These are phyloP conservation scores for Sclerospora graminicola DNA, from an alignment of 352 stramenopile species.

Conservation along the genomic window DNA sequence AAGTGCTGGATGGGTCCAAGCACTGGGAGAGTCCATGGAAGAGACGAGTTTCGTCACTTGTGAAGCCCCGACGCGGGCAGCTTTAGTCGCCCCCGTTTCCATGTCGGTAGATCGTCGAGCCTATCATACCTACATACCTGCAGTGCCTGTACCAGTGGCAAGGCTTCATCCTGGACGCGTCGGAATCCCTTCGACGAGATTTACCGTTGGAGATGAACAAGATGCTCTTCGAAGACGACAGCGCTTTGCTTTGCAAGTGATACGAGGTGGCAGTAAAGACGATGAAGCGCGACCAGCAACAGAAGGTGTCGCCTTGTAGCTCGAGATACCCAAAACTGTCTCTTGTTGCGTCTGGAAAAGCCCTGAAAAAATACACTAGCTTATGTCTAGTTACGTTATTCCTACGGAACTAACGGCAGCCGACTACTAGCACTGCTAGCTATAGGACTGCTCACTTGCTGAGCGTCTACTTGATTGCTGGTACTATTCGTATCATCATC, in stretches of 20 bases:
- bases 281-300: conserved; percentile 36
- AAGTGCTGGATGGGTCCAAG: conserved; percentile 36
- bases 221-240: conserved; percentile 12
- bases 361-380: conserved; percentile 1
- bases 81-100: conserved; percentile 33
- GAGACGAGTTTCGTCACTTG: conserved; percentile 60
- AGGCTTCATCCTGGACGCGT: not conserved
- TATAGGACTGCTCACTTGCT: conserved; percentile 1
- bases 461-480: conserved; percentile 6
- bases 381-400: too few relatives aligned
- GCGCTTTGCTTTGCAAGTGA: conserved; percentile 19
- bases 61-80: conserved; percentile 25
- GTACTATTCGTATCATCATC: conserved; percentile 10
- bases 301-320: conserved; percentile 17
- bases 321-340: too few relatives aligned
- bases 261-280: conserved; percentile 28
- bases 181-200: conserved; percentile 1
- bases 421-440: conserved; percentile 8
- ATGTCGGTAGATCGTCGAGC: conserved; percentile 7
- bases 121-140: conserved; percentile 6
- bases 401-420: conserved; percentile 5
- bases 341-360: too few relatives aligned
- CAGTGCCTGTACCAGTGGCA: conserved; percentile 5
- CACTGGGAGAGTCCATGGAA: conserved; percentile 55
- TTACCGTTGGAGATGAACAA: conserved; percentile 12